A percentile compares a stretch with the other conserved stretches of the same genome.
These are phyloP conservation scores for Melastoma malabathricum DNA, from an alignment of 345 rosid genomes.

Conservation along the genomic window DNA sequence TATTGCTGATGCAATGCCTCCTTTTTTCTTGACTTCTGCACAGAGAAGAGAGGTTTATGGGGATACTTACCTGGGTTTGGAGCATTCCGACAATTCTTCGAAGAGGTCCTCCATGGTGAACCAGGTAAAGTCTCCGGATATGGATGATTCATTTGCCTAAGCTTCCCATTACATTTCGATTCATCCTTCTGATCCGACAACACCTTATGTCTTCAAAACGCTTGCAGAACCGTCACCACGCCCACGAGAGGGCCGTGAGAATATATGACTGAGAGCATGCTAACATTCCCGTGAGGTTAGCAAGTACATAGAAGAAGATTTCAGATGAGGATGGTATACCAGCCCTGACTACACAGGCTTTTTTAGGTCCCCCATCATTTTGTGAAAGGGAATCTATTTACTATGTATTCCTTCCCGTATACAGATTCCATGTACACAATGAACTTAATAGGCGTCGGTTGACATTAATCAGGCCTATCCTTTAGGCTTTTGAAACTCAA, in stretches of 20 bases:
- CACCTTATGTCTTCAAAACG: background rate
- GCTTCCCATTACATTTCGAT: background rate
- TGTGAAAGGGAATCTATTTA: too few relatives aligned
- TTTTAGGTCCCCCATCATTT: too few relatives aligned
- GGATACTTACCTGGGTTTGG: slow-evolving; percentile 92
- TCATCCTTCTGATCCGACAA: background rate
- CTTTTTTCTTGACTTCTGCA: background rate
- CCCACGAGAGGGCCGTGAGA: slow-evolving; percentile 7
- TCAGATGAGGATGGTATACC: too few relatives aligned
- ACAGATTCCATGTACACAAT: too few relatives aligned
- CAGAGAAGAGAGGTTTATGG: slow-evolving; percentile 67
- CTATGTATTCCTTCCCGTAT: too few relatives aligned
- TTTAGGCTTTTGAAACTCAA: too few relatives aligned
- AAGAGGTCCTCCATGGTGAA: slow-evolving; percentile 64
- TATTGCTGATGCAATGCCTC: too few relatives aligned
- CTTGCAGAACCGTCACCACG: slow-evolving; percentile 9
- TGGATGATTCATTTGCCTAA: background rate
- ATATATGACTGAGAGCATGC: slow-evolving; percentile 9
- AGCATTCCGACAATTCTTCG: slow-evolving; percentile 75
- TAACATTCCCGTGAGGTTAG: too few relatives aligned
- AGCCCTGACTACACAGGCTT: too few relatives aligned
- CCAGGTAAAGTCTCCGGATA: slow-evolving; percentile 31
- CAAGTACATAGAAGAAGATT: too few relatives aligned
- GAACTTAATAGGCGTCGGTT: too few relatives aligned
- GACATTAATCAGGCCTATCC: too few relatives aligned